Evolutionary conservation across 2,329 filamentous ascomycete genomes (phyloP), one percentile per base, ranked within the genome.

Genomic region (Scedosporium minutisporum): DNA sequence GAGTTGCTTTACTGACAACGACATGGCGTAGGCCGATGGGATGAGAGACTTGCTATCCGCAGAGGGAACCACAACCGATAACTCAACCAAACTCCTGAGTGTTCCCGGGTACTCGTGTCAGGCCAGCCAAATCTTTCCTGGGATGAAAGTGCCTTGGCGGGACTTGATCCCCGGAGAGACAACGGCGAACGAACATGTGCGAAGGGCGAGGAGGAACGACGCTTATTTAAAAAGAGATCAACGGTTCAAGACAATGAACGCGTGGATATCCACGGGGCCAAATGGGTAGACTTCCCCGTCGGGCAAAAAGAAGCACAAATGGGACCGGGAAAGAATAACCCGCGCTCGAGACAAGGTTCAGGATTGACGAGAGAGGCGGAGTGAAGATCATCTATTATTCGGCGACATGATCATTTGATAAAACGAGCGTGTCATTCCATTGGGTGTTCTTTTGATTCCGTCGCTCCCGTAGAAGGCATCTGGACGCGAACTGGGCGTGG

Each of bases 1-100:
- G 62, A 89, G 77, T 63, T 86, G 82, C 71, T 84, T 83, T 65
- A 89, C 66, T 21, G 81, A 82, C 67, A 89, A 73, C 42, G 87
- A 81, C 86, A 89, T 89, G 68, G 51, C 65, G 59, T 41, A 33
- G 18, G 18, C 23, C 38, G 12, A 58, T 33, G 10, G 12, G n/a
- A n/a, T 12, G 14, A 6, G 29, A 14, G 33, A 38, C 12, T 38
- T 38, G 33, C 4, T 38, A 12, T 38, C 33, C 33, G 6, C 33
- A 10, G 33, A 38, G 3, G 33, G 18, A 48, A 27, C 41, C 23
- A 46, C 12, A 3, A 16, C 58, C 44, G 3, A 48, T 18, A 48
- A 21, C 18, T 38, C 33, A 33, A 6, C 57, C 75, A 2, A 80
- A 87, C 73, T 58, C 85, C 80, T 84, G 87, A 38, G 10, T 38